A percentile compares a stretch with the other conserved stretches of the same genome.
phyloP scores from a whole-genome alignment of 345 rosid genomes.

The Dipteronia sinensis region DNA sequence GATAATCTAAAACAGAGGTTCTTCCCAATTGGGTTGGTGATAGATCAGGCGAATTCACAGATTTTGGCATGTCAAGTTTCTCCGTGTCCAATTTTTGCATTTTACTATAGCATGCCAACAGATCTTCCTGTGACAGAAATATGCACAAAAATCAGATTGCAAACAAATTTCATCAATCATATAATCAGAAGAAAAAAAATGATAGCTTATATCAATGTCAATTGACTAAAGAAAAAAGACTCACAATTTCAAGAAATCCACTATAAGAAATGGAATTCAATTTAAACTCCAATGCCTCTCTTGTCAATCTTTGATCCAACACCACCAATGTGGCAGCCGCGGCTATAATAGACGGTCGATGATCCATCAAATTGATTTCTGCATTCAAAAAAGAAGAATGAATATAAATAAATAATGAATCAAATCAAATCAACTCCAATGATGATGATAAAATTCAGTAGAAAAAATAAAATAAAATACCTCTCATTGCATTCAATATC shows the following conservation, averaged over 20 bases:
- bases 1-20: constrained; percentile 17
- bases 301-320: constrained; percentile 39
- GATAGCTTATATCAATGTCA: neutral
- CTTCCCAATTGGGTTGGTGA: constrained; percentile 21
- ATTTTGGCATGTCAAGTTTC: constrained; percentile 8
- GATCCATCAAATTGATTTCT: constrained; percentile 46
- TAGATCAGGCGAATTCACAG: constrained; percentile 22
- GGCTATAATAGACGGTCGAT: constrained; percentile 57
- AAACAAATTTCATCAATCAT: neutral
- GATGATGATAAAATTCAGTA: neutral
- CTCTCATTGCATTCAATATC: constrained; percentile 40
- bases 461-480: constrained; percentile 21
- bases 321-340: constrained; percentile 53
- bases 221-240: constrained; percentile 18
- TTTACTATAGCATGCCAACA: constrained; percentile 45
- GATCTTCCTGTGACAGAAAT: constrained; percentile 55
- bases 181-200: neutral
- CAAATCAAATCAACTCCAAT: neutral
- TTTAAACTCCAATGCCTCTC: constrained; percentile 38
- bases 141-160: neutral
- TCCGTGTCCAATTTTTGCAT: constrained; percentile 42
- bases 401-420: neutral
- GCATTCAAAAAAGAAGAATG: neutral
- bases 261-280: constrained; percentile 33
- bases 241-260: constrained; percentile 54